These are phyloP conservation scores for Pistacia vera DNA, from an alignment of 345 rosid genomes.

Conservation along the genomic window DNA sequence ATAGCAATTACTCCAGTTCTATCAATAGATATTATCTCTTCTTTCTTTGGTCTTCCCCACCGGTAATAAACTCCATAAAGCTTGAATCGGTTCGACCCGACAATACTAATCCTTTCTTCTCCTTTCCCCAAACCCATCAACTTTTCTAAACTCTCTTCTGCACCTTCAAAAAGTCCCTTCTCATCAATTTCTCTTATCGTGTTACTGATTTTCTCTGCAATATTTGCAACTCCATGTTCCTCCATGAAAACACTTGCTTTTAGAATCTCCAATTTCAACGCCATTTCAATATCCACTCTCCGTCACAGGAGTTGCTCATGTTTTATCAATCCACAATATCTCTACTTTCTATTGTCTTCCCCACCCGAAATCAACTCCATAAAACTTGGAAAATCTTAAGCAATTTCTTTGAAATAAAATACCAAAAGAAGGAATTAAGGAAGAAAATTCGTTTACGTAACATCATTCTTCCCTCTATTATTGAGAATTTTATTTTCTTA, in stretches of 20 bases:
- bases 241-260: slow-evolving; percentile 16
- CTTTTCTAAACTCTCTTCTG: neutral
- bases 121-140: neutral
- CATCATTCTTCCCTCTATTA: too few species aligned
- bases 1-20: slow-evolving; percentile 17
- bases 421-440: too few species aligned
- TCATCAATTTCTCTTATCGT: neutral
- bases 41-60: slow-evolving; percentile 15
- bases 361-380: slow-evolving; percentile 24
- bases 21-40: neutral
- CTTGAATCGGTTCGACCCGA: neutral
- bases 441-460: too few species aligned
- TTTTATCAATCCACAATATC: neutral
- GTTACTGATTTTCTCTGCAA: slow-evolving; percentile 14
- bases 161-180: neutral
- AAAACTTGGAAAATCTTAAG: neutral
- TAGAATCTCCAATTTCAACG: slow-evolving; percentile 18
- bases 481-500: too few species aligned
- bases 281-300: slow-evolving; percentile 29
- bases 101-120: neutral
- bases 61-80: slow-evolving; percentile 20
- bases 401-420: too few species aligned
- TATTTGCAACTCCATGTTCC: slow-evolving; percentile 5
- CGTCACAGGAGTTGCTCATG: slow-evolving; percentile 17
- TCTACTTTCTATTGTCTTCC: slow-evolving; percentile 6